Evolutionary conservation across 163 green algal genomes (phyloP).

Genomic region (Dunaliella salina): DNA sequence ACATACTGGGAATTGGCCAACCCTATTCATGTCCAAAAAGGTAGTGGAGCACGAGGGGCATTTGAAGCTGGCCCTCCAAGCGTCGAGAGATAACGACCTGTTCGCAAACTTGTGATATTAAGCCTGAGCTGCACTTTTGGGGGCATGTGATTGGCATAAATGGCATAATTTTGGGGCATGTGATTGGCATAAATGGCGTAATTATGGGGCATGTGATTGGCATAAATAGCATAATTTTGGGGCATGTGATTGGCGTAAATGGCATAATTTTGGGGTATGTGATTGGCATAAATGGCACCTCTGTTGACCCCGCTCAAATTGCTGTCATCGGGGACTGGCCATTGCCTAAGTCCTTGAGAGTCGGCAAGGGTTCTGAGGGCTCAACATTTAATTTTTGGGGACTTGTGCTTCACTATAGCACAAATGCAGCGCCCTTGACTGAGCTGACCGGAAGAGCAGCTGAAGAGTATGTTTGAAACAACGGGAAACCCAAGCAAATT

Average conservation of each 20-base stretch:
- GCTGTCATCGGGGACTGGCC: constrained; percentile 26
- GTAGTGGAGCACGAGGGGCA: constrained; percentile 51
- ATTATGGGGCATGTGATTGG: no score
- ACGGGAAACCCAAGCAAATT: background rate
- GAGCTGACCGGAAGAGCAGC: background rate
- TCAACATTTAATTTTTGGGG: constrained; percentile 42
- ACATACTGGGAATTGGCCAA: no score
- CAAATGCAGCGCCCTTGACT: constrained; percentile 18
- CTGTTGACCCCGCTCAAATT: constrained; percentile 29
- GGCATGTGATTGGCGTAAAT: no score
- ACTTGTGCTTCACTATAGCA: constrained; percentile 34
- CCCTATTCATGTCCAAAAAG: no score
- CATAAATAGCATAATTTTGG: no score
- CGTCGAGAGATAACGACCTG: constrained; percentile 38
- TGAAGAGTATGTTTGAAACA: background rate
- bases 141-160: no score
- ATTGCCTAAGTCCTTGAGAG: constrained; percentile 20
- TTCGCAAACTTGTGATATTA: constrained; percentile 48
- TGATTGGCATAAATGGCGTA: no score
- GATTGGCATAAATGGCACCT: constrained; percentile 26
- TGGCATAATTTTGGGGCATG: no score
- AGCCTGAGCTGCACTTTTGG: constrained; percentile 19
- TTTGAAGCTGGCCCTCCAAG: constrained; percentile 40
- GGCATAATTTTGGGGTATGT: constrained; percentile 50
- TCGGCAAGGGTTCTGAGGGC: constrained; percentile 32